Base-by-base conservation (phyloP, 1,284 basidiomycete species). In the Rhodotorula sp. region DNA sequence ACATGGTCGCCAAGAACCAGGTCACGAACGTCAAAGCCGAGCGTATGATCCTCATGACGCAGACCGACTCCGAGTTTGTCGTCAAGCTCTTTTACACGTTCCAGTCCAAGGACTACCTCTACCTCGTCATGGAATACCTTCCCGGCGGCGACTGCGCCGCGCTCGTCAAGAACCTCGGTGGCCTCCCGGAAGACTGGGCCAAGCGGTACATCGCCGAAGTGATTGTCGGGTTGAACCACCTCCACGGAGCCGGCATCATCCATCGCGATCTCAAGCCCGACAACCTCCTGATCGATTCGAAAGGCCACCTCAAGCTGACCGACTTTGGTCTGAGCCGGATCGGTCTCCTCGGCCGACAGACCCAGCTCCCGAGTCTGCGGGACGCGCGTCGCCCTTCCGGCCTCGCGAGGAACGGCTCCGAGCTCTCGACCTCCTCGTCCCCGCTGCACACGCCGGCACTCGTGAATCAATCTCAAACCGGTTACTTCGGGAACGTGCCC, bases 1-100 rank as follows among this genome's bases (percentile, higher is more conserved):
- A 99, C 83, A 99, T 99, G 97, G 98, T 99, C 80, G 93, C 97
- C 61, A 99, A 99, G 87, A 99, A 99, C 84, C 97, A 99, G 83
- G 97, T 99, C 82, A 99, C 97, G 68, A 99, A 99, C 80, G 96
- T 99, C 82, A 99, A 98, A 84, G 97, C 97, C 5, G 97, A 99
- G 84, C 88, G 97, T 68, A 98, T 96, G 88, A 99, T 99, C 79
- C 86, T 99, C 76, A 99, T 99, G 97, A 96, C 94, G 81, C 96
- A 99, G 82, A 92, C 97, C 0, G 94, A 97, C 82, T 97, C 95
- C 18, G 95, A 97, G n/a, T 98, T 99, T 49, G 83, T 83, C 62
- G 83, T 83, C 75, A 83, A 83, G 76, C 81, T 84, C 61, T 84
- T 80, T 77, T 84, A 83, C 78, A 84, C 83, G 23, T 84, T 84